Evolutionary conservation across 768 basidiomycete genomes (phyloP), one percentile per base, ranked within the genome.

Genomic region (Pisolithus albus): DNA sequence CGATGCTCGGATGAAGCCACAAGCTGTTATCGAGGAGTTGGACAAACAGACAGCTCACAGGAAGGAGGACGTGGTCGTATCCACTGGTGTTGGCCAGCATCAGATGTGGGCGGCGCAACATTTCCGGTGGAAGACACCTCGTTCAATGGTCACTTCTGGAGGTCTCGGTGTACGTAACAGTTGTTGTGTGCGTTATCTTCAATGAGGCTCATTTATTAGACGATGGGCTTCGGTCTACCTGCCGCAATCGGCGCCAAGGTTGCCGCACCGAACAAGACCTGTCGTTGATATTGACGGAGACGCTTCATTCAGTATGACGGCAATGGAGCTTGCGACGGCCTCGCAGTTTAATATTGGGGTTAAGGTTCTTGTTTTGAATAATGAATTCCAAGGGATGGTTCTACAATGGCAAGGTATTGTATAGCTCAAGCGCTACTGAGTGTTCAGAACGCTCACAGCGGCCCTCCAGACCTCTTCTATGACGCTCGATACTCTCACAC

Each of bases 81-180:
- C 91, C 10, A 99, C 96, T 15, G 96, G 96, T 59, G 96, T 99
- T 19, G 96, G 96, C 7, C 96, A 99, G 67, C 96, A 98, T 72
- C 95, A 99, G 71, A 98, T 98, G 96, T 98, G 92, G 93, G 95
- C 95, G 2, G 91, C 90, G 39, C 96, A 99, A 68, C 77, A 86
- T 66, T 98, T 82, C 71, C 77, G 94, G 52, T 99, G 94, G 94
- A 87, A 72, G 54, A 72, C 86, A 46, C 96, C 96, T 0, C 78
- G 84, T 39, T 78, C 89, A 43, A 79, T 97, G 86, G 83, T 95
- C 49, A 92, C 93, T 13, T 93, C 90, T 32, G 95, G 95, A 57
- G 95, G 95, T 57, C 80, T 97, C 18, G 95, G 95, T 5, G 91
- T 92, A 70, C 58, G 88, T 80, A 3, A 54, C 40, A 24, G n/a